Percentiles rank a stretch among this genome's conserved stretches.
Evolutionary conservation across 257 asterid species (phyloP).

Genomic region (Fraxinus americana): DNA sequence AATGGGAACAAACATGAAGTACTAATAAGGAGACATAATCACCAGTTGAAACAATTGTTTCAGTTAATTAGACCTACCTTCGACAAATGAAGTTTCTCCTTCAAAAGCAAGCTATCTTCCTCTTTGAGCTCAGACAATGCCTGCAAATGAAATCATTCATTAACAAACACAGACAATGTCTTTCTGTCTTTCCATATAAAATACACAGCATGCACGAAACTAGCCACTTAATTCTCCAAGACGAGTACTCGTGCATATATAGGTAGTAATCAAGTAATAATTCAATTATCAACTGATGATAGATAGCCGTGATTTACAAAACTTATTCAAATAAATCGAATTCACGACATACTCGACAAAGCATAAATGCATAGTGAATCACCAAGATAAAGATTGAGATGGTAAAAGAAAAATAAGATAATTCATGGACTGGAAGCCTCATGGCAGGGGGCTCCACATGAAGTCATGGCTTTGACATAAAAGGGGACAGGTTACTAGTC

Average conservation of each 20-base stretch:
- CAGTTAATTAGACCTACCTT: constrained; percentile 19
- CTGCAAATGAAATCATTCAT: constrained; percentile 11
- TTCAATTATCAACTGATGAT: background rate
- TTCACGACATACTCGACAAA: background rate
- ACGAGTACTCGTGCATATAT: background rate
- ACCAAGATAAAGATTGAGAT: background rate
- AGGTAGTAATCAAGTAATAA: background rate
- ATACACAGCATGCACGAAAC: no score
- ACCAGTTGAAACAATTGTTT: background rate
- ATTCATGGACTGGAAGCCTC: background rate
- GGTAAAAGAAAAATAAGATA: background rate
- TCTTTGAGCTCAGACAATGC: constrained; percentile 36
- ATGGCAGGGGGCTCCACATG: background rate
- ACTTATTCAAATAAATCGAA: no score
- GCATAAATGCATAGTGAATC: background rate
- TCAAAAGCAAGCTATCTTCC: constrained; percentile 35
- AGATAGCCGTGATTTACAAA: background rate
- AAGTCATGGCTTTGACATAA: background rate
- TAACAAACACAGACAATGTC: background rate
- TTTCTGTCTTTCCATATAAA: no score
- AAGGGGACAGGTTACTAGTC: background rate
- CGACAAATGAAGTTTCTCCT: constrained; percentile 31
- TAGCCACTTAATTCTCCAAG: background rate
- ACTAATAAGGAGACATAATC: background rate
- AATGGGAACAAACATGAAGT: background rate